These are phyloP conservation scores for Pichia sp. DNA, from an alignment of 1,139 yeast genomes.

Conservation along the genomic window DNA sequence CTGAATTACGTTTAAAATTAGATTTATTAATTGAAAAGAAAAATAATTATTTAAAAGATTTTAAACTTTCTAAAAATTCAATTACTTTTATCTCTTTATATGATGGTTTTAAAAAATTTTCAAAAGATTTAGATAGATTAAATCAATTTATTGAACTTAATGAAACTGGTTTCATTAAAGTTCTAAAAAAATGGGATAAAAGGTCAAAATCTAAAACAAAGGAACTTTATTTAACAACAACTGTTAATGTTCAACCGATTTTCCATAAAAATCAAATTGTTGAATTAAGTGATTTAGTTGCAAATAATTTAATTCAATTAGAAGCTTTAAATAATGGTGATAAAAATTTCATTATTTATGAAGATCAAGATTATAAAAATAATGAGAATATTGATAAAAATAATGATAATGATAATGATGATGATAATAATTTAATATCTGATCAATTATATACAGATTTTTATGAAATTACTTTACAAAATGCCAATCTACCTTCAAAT, in stretches of 20 bases:
- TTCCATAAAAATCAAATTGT: constrained; percentile 87
- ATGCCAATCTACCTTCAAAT: constrained; percentile 22
- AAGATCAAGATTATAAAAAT: constrained; percentile 8
- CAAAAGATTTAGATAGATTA: constrained; percentile 77
- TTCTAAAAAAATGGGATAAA: constrained; percentile 95
- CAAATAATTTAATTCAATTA: constrained; percentile 68
- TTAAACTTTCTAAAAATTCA: constrained; percentile 35
- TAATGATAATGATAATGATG: constrained; percentile 9
- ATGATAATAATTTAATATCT: constrained; percentile 9
- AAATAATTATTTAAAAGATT: constrained; percentile 41
- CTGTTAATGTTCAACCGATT: constrained; percentile 94
- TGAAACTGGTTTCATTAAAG: constrained; percentile 93
- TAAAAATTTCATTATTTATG: constrained; percentile 21
- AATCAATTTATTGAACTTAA: constrained; percentile 92
- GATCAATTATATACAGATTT: constrained; percentile 28
- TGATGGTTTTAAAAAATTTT: constrained; percentile 83
- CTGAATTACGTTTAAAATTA: constrained; percentile 70
- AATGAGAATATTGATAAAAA: constrained; percentile 4
- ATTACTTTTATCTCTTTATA: constrained; percentile 61
- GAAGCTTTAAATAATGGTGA: constrained; percentile 83
- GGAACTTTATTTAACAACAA: constrained; percentile 83
- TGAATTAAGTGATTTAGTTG: constrained; percentile 74
- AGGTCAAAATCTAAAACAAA: constrained; percentile 91
- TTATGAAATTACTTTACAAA: constrained; percentile 27
- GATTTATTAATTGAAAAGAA: constrained; percentile 73